Evolutionary conservation across 768 basidiomycete genomes (phyloP).

Genomic region (Mrakia gelida): DNA sequence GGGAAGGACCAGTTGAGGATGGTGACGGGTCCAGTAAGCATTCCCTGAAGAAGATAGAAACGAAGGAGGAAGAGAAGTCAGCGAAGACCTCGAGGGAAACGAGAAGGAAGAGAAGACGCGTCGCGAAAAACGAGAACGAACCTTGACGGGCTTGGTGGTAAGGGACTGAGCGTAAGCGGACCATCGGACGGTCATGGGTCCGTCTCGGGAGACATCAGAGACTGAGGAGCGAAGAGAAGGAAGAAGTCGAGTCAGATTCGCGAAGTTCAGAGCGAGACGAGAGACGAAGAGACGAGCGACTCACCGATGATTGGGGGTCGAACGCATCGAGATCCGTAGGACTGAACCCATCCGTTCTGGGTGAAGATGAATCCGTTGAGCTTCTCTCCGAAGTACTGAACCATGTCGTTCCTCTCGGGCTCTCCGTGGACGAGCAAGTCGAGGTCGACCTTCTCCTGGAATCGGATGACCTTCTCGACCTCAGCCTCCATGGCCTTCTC

Average conservation of each 20-base stretch:
- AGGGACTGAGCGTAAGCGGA: constrained; percentile 92
- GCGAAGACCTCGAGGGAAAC: background rate
- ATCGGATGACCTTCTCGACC: constrained; percentile 83
- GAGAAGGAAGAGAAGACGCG: background rate
- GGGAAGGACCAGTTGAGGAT: constrained; percentile 99
- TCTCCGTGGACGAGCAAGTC: constrained; percentile 98
- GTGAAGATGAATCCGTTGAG: constrained; percentile 95
- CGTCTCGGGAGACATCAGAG: constrained; percentile 89
- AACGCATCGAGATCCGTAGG: constrained; percentile 91
- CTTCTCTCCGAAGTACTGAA: constrained; percentile 98
- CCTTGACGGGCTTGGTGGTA: constrained; percentile 94
- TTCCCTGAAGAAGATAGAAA: background rate
- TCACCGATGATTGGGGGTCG: constrained; percentile 26
- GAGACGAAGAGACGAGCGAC: background rate
- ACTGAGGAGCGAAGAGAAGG: constrained; percentile 47
- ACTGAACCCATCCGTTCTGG: constrained; percentile 98
- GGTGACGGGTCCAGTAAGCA: constrained; percentile 48
- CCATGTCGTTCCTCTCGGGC: constrained; percentile 99
- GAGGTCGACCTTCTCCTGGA: constrained; percentile 95
- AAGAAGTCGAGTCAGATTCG: background rate
- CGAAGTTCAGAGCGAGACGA: background rate
- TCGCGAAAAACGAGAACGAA: constrained; percentile 57
- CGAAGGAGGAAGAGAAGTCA: background rate
- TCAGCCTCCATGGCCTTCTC: constrained; percentile 98
- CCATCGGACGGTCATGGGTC: constrained; percentile 95